A percentile compares a stretch with the other conserved stretches of the same genome.
These are phyloP conservation scores for Chaetomiaceae sp. DNA, from an alignment of 2,329 filamentous ascomycete species.

Conservation along the genomic window DNA sequence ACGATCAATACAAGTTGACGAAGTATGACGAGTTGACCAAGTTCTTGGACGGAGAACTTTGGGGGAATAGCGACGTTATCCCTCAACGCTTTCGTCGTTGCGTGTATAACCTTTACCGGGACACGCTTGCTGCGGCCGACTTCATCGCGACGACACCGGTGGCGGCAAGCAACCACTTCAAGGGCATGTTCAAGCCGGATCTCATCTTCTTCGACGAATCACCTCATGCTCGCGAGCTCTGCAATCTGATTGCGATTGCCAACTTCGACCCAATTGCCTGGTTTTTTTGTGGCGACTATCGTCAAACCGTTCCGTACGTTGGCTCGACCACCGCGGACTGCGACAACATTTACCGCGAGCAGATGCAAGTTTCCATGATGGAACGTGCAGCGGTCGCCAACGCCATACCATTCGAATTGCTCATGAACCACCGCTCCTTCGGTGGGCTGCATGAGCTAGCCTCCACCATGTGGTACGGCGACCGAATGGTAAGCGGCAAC, in stretches of 20 bases:
- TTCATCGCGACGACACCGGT: constrained; percentile 16
- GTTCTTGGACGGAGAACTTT: constrained; percentile 4
- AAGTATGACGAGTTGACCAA: constrained; percentile 1
- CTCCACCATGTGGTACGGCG: constrained; percentile 35
- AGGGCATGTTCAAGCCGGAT: constrained; percentile 12
- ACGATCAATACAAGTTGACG: not conserved
- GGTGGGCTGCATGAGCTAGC: constrained; percentile 31
- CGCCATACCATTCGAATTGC: constrained; percentile 4
- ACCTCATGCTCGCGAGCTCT: constrained; percentile 11
- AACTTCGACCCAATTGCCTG: constrained; percentile 13
- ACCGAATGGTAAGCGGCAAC: constrained; percentile 25
- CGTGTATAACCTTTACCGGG: constrained; percentile 8
- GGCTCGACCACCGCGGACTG: not conserved
- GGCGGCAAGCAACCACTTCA: constrained; percentile 6
- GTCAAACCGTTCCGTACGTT: constrained; percentile 10
- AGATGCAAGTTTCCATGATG: constrained; percentile 13
- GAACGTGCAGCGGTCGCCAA: constrained; percentile 3
- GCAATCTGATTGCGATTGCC: constrained; percentile 11
- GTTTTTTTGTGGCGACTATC: constrained; percentile 12
- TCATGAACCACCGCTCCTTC: constrained; percentile 15
- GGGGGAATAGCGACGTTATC: not conserved
- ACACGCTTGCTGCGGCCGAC: constrained; percentile 8
- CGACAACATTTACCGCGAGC: constrained; percentile 4
- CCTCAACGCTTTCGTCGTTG: not conserved
- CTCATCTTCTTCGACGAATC: constrained; percentile 12